Base-by-base conservation (phyloP, 441 rosid genomes). In the Adansonia gregorii region DNA sequence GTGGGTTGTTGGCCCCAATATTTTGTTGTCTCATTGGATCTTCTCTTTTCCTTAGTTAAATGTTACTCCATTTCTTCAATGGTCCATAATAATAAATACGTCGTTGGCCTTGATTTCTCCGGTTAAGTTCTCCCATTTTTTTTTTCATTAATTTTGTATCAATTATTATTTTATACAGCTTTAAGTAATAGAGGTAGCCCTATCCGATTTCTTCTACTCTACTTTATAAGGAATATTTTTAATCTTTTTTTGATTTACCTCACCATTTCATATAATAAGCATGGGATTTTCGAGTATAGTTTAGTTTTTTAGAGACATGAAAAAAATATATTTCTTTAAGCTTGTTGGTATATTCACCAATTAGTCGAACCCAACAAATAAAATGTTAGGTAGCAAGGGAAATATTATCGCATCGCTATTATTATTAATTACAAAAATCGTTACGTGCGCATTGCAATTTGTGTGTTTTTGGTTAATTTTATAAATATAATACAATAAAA, bases 281-380 rank as follows among this genome's bases (percentile, higher is more conserved):
- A 49, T 3, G n/a, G 15, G 63, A 8, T 58, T 58, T 58, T 58
- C 24, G 19, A 20, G 4, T 0, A 20, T 59, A 12, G 6, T 51
- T 51, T 49, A 49, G 6, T 0, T 31, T 31, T 31, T 31, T 0
- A 31, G 35, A 31, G 1, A 31, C 35, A 31, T 31, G 12, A 14
- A 52, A 39, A 20, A 1, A 46, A 11, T 35, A 67, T 46, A 67
- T 45, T 31, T 20, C 72, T 45, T 17, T 20, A 20, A 19, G 72
- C 10, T 46, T 67, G 72, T 67, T 20, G 27, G 72, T 2, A 67
- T 67, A 67, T 67, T 43, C 72, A 46, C 54, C 55, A 1, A 11
- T 20, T 45, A 20, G 72, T 46, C 19, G 0, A 11, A 51, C 14
- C 56, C 41, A 8, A 6, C 22, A 35, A 60, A 10, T 10, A 65